Conservation (phyloP, 225 moss, liverwort and hornwort species). For the Pleurozium schreberi region DNA sequence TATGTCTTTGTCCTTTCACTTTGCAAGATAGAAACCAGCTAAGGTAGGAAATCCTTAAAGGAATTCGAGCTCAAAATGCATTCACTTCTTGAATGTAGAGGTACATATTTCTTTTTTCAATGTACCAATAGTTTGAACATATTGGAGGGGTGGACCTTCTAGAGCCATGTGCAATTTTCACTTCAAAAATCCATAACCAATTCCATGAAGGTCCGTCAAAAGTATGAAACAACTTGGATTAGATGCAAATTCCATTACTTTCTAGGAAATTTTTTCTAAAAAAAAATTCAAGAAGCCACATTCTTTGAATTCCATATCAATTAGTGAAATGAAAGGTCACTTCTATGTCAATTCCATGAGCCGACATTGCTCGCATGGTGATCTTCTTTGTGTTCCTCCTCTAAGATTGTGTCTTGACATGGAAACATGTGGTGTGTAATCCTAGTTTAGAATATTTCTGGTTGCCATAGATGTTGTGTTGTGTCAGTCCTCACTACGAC, state of each 20-base stretch:
- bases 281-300: neutral
- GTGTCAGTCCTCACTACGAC: too few relatives aligned
- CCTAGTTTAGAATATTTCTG: too few relatives aligned
- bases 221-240: neutral
- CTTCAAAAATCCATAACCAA: neutral
- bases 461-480: too few relatives aligned
- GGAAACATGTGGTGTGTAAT: too few relatives aligned
- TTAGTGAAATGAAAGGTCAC: neutral
- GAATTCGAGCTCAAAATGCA: fast-evolving
- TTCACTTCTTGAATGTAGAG: neutral
- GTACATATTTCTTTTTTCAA: neutral
- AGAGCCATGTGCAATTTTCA: neutral
- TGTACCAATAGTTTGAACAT: neutral
- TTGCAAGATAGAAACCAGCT: neutral
- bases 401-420: too few relatives aligned
- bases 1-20: neutral
- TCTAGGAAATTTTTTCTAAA: fast-evolving
- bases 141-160: neutral
- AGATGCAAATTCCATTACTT: neutral
- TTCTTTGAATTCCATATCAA: neutral
- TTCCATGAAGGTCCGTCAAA: neutral
- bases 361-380: too few relatives aligned
- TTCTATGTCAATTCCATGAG: too few relatives aligned
- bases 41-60: neutral
- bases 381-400: too few relatives aligned